phyloP scores from a whole-genome alignment of 2,329 filamentous ascomycete species.

The Ramularia endophylla region DNA sequence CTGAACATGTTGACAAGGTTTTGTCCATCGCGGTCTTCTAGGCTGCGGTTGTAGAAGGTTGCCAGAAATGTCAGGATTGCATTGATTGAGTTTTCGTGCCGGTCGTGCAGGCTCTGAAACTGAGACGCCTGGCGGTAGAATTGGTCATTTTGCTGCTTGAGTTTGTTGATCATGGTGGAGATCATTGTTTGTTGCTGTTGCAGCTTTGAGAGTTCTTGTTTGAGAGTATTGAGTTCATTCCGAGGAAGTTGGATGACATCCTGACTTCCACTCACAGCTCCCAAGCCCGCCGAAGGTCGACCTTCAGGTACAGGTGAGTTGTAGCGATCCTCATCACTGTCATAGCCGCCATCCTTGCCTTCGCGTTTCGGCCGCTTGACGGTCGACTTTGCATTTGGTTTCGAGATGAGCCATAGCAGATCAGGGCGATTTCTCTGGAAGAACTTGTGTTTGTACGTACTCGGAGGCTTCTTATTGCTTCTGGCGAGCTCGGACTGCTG shows the following conservation, averaged over 20 bases:
- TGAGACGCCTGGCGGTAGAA: constrained; percentile 81
- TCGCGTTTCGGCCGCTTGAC: constrained; percentile 43
- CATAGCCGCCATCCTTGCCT: constrained; percentile 61
- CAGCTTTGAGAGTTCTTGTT: constrained; percentile 73
- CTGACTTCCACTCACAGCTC: constrained; percentile 34
- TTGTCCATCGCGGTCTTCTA: constrained; percentile 74
- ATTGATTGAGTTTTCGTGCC: constrained; percentile 98
- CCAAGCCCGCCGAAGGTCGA: constrained; percentile 20
- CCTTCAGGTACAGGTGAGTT: constrained; percentile 25
- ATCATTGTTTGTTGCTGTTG: constrained; percentile 84
- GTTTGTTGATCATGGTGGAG: constrained; percentile 69
- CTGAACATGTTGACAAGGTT: constrained; percentile 82
- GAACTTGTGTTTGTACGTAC: constrained; percentile 96
- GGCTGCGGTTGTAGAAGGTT: constrained; percentile 89
- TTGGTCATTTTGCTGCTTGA: constrained; percentile 81
- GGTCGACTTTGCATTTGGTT: constrained; percentile 66
- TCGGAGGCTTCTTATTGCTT: constrained; percentile 85
- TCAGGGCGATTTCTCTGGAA: constrained; percentile 92
- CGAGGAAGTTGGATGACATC: constrained; percentile 51
- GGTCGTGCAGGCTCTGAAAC: constrained; percentile 86
- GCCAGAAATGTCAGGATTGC: constrained; percentile 97
- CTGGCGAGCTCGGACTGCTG: constrained; percentile 95
- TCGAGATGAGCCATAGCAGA: constrained; percentile 91
- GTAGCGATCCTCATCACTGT: constrained; percentile 60
- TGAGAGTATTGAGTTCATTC: constrained; percentile 71